Percentiles rank a stretch among this genome's conserved stretches.
Evolutionary conservation across 345 rosid genomes (phyloP).

Genomic region (Psidium friedrichsthalianum): DNA sequence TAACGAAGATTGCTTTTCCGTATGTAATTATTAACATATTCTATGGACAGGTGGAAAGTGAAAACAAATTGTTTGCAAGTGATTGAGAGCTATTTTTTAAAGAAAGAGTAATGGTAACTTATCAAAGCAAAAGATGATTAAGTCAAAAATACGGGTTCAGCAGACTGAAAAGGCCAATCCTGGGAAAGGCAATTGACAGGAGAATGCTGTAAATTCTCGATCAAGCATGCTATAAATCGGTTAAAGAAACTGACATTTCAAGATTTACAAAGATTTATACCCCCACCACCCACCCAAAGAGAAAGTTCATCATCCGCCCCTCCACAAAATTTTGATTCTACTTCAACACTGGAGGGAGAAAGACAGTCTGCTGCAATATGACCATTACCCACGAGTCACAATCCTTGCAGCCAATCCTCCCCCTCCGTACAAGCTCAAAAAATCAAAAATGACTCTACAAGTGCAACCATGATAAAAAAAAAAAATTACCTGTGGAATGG

Average conservation of each 20-base stretch:
- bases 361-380: not conserved
- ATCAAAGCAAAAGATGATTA: not conserved
- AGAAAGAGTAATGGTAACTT: not conserved
- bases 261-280: not conserved
- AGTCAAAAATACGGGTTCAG: not conserved
- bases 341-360: not conserved
- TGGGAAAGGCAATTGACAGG: not conserved
- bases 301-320: not conserved
- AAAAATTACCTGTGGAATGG: constrained; percentile 81
- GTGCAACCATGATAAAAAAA: not conserved
- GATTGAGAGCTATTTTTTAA: not conserved
- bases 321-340: not conserved
- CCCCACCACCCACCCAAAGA: not conserved
- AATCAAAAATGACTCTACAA: not conserved
- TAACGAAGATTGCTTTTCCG: not conserved
- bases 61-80: not conserved
- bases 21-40: not conserved
- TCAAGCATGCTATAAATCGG: not conserved
- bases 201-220: not conserved
- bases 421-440: not conserved
- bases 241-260: not conserved
- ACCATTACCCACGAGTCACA: not conserved
- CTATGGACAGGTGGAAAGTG: not conserved
- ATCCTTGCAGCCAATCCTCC: not conserved
- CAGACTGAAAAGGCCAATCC: not conserved